Conservation (phyloP, 345 rosid genomes). For the Acer campestre region DNA sequence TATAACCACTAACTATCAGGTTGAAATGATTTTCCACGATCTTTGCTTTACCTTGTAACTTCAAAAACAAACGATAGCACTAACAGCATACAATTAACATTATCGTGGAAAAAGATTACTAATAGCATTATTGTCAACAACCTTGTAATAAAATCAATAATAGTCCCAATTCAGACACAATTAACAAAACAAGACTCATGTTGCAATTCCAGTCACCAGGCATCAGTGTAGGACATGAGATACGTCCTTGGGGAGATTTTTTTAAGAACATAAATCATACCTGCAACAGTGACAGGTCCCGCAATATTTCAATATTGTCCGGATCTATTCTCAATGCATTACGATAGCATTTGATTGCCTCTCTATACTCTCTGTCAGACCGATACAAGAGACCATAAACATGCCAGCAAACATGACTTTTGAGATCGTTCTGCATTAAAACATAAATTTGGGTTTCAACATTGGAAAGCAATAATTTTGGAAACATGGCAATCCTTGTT, state of each 20-base stretch:
- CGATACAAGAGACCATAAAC: slow-evolving; percentile 97
- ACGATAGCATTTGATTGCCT: slow-evolving; percentile 97
- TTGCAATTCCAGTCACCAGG: not conserved
- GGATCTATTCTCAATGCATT: slow-evolving; percentile 96
- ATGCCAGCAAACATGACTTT: slow-evolving; percentile 99
- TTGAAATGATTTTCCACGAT: not conserved
- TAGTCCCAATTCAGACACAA: not conserved
- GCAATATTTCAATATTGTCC: slow-evolving; percentile 92
- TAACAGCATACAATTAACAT: not conserved
- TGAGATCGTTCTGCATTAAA: slow-evolving; percentile 87
- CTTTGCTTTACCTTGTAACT: not conserved
- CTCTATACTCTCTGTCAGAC: slow-evolving; percentile 98
- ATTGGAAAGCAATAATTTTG: slow-evolving; percentile 18
- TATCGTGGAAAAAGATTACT: not conserved
- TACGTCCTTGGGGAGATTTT: not conserved
- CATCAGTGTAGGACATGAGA: not conserved
- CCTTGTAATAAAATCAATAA: not conserved
- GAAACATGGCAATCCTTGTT: slow-evolving; percentile 1
- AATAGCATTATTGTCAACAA: not conserved
- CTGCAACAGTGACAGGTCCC: slow-evolving; percentile 97
- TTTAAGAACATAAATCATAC: slow-evolving; percentile 35
- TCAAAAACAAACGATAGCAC: not conserved
- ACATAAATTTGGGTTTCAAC: slow-evolving; percentile 19
- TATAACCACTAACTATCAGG: not conserved
- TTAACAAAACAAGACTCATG: not conserved